Base-by-base conservation (phyloP, 2,329 filamentous ascomycete genomes). In the Eurotiales sp. region DNA sequence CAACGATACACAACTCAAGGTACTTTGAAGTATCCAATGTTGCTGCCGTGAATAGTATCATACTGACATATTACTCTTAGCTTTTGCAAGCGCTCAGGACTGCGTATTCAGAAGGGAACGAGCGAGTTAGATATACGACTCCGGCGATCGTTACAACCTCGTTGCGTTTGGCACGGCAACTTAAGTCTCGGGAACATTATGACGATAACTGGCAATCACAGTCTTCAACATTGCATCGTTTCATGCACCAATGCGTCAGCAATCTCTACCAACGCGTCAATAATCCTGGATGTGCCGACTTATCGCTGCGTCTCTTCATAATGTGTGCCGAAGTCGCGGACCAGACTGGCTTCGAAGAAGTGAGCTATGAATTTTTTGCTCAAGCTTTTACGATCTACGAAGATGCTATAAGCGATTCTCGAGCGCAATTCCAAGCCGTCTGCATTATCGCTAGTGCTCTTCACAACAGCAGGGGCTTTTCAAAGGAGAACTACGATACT, bases 321-420 rank as follows among this genome's bases (percentile, higher is more conserved):
- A 85, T 88, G 37, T 95, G 90, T 64, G 93, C 93, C 19, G 91
- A 96, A 73, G 87, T 95, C 27, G 91, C 93, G 10, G 91, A 96
- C 62, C 86, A 93, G 69, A 89, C 85, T 10, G 88, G 87, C 2
- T 95, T 95, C 60, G 92, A 99, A 67, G 93, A 99, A 72, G 90
- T 96, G 37, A 88, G 90, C 10, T 99, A 99, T 68, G 93, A 99
- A 66, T 99, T 95, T 75, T 97, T 96, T 61, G 93, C 93, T 0
- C 93, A 99, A 70, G 92, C 93, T 0, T 99, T 99, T 62, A 97
- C 92, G 0, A 90, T 97, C 8, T 99, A 99, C 65, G 93, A 99
- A 67, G 93, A 99, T 70, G 87, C 90, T 0, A 88, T 99, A 57
- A 93, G 90, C 55, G 95, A 99, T 68, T 96, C 90, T 14, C 86